Conservation (phyloP, 1,284 basidiomycete species). For the Ustilago curta region DNA sequence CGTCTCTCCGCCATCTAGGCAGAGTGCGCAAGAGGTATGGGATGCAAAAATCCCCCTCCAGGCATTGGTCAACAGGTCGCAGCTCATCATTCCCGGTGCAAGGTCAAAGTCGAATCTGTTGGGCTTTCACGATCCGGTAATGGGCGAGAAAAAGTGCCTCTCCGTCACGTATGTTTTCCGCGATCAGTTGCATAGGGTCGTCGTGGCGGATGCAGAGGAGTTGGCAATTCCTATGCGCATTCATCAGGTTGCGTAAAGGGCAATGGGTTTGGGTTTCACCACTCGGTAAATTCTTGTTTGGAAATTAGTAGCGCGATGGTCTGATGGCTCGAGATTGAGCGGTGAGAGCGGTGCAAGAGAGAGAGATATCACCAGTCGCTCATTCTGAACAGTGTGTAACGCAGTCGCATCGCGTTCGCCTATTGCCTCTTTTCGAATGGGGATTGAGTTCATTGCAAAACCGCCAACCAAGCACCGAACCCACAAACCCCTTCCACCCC, state of each 20-base stretch:
- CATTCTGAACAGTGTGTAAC: too few species aligned
- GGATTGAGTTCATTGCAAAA: neutral
- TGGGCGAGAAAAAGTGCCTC: constrained; percentile 77
- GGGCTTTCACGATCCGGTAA: constrained; percentile 82
- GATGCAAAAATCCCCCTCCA: constrained; percentile 85
- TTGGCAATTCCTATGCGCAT: constrained; percentile 78
- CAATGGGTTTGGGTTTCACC: too few species aligned
- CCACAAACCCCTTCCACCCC: neutral
- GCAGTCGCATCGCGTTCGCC: too few species aligned
- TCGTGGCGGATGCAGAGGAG: constrained; percentile 78
- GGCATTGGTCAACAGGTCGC: constrained; percentile 81
- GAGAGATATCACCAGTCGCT: too few species aligned
- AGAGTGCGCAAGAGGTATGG: constrained; percentile 70
- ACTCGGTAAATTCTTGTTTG: too few species aligned
- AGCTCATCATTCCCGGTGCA: constrained; percentile 82
- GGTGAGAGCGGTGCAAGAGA: too few species aligned
- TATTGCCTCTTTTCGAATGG: neutral
- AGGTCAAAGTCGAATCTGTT: constrained; percentile 77
- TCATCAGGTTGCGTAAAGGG: constrained; percentile 25
- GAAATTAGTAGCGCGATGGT: too few species aligned
- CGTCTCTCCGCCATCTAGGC: neutral
- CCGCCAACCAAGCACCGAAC: neutral
- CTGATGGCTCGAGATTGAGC: too few species aligned
- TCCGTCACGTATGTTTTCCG: constrained; percentile 81
- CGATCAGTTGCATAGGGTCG: constrained; percentile 79